These are phyloP conservation scores for Theobroma cacao DNA, from an alignment of 345 rosid genomes.

Conservation along the genomic window DNA sequence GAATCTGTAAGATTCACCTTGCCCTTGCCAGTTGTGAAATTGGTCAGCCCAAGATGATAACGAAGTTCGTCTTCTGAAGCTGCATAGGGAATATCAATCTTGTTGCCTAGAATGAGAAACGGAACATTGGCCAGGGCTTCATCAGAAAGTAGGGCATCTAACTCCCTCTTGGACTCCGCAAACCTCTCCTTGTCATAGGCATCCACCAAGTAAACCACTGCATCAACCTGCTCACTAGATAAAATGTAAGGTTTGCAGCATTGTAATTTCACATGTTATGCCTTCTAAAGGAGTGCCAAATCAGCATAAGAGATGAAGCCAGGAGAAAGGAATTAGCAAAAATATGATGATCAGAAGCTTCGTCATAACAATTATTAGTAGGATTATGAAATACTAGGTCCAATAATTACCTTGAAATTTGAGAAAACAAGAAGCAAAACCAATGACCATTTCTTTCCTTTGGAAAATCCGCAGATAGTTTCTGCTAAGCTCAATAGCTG, in stretches of 20 bases:
- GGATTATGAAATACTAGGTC: neutral
- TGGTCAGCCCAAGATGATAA: constrained; percentile 59
- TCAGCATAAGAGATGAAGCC: neutral
- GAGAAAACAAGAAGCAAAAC: neutral
- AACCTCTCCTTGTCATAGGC: constrained; percentile 74
- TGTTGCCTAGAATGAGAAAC: constrained; percentile 72
- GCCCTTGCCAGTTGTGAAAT: constrained; percentile 76
- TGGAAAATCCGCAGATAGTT: neutral
- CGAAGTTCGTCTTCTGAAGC: constrained; percentile 72
- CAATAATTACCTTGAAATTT: neutral
- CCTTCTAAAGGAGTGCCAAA: neutral
- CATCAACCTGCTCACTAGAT: constrained; percentile 55
- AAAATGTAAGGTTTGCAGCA: neutral
- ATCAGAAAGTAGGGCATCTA: constrained; percentile 69
- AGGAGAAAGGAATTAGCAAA: neutral
- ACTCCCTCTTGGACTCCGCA: constrained; percentile 64
- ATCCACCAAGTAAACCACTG: constrained; percentile 75
- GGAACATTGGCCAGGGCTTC: constrained; percentile 60
- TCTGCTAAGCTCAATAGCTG: neutral
- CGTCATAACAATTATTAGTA: neutral
- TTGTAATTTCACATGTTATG: neutral
- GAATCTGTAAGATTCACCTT: constrained; percentile 47
- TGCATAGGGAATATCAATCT: constrained; percentile 75
- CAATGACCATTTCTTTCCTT: neutral
- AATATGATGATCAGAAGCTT: neutral